A percentile compares a stretch with the other conserved stretches of the same genome.
These are phyloP conservation scores for Solanum hybrid DNA, from an alignment of 305 asterid genomes.

Conservation along the genomic window DNA sequence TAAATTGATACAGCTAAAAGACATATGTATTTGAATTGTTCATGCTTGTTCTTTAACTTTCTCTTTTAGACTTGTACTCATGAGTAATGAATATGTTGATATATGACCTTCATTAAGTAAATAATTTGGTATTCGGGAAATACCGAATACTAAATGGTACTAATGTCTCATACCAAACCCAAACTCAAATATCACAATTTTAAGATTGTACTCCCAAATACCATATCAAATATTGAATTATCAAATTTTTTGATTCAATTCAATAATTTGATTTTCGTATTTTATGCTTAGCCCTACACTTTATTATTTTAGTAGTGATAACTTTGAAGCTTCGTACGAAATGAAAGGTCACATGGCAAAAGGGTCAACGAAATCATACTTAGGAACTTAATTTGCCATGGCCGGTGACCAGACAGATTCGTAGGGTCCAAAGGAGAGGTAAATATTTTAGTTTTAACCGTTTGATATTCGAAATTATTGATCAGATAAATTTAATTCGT, in stretches of 20 bases:
- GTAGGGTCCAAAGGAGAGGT: neutral
- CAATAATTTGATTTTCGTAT: neutral
- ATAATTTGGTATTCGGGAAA: neutral
- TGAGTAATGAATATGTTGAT: neutral
- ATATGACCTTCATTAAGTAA: neutral
- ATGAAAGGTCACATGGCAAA: slow-evolving; percentile 17
- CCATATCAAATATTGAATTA: neutral
- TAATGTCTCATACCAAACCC: neutral
- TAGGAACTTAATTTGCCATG: neutral
- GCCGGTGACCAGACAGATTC: neutral
- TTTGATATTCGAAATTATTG: neutral
- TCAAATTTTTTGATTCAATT: neutral
- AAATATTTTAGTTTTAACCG: neutral
- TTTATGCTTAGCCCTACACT: neutral
- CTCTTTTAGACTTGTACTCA: neutral
- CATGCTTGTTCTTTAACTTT: neutral
- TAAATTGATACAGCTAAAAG: too few species aligned
- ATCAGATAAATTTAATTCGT: neutral
- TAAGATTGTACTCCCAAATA: neutral
- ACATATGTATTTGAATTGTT: too few species aligned
- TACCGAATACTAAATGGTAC: neutral
- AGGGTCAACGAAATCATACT: slow-evolving; percentile 5
- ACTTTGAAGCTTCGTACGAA: slow-evolving; percentile 16
- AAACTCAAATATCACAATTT: neutral
- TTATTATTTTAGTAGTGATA: neutral